Base-by-base conservation (phyloP, 1,284 basidiomycete species). In the Moesziomyces parantarcticus region DNA sequence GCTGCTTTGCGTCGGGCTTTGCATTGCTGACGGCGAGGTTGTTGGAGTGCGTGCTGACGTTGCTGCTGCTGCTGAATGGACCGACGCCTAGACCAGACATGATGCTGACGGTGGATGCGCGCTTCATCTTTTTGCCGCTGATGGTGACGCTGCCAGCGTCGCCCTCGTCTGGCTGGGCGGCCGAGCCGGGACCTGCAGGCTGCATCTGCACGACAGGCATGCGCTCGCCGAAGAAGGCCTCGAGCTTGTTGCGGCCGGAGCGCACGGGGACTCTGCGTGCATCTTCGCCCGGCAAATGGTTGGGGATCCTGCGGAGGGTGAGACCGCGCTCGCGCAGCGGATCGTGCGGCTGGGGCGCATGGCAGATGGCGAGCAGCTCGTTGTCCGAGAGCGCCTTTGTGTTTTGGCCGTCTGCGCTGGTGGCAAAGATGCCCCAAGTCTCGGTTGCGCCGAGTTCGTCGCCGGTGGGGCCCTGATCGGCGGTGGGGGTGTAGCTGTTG, bases 61-160 rank as follows among this genome's bases (percentile, higher is more conserved):
- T 29, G 34, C 54, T 40, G 46, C 45, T 54, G 60, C 58, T 59
- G 59, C 62, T 61, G 52, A 74, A 62, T 0, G 64, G 64, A 22
- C 66, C 72, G 9, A 75, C 75, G 36, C 13, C 94, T 3, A 98
- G 88, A 0, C 93, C 94, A 46, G 92, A 95, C 84, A 99, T 90
- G 75, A 99, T 90, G 82, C 93, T 96, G 79, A 97, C 90, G 0
- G 93, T 93, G 79, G 93, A 95, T 0, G 96, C 96, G 32, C 96
- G 91, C 78, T 96, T 95, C 82, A 91, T 91, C 60, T 90, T 89
- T 81, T 90, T 92, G 54, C 87, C 76, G 50, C 64, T 70, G 43
- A 72, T 75, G 18, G 65, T 67, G 44, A 77, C 70, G 20, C 58
- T 74, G 26, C 69, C 75, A 3, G 71, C 62, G 48, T 67, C 60